Conservation (phyloP, 192 early-diverging fungal genomes). For the Irineochytrium annulatum region DNA sequence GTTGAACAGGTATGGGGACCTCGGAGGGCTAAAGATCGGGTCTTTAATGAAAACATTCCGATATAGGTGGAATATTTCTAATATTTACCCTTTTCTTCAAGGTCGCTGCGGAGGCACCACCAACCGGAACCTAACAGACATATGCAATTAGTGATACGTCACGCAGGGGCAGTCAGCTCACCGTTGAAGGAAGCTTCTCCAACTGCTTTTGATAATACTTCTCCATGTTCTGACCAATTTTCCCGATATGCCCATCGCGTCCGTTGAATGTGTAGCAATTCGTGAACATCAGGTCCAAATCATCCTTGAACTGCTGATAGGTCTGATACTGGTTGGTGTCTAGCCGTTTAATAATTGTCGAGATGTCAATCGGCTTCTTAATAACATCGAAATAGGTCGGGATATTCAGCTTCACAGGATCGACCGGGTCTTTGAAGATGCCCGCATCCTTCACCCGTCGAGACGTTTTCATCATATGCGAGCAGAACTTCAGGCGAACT, state of each 20-base stretch:
- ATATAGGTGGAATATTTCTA: no score
- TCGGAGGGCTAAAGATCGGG: background rate
- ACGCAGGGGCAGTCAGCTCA: background rate
- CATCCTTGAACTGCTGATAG: constrained; percentile 38
- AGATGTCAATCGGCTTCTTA: constrained; percentile 78
- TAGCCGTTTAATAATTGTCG: constrained; percentile 71
- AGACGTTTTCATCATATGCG: constrained; percentile 65
- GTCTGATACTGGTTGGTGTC: constrained; percentile 52
- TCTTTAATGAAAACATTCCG: constrained; percentile 2
- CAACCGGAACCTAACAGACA: no score
- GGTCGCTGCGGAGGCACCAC: no score
- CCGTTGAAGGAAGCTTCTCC: constrained; percentile 37
- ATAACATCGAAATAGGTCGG: constrained; percentile 69
- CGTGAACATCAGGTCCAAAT: constrained; percentile 45
- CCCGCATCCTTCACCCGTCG: constrained; percentile 78
- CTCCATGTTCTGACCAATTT: constrained; percentile 32
- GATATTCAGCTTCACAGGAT: constrained; percentile 62
- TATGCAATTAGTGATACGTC: background rate
- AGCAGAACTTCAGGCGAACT: constrained; percentile 82
- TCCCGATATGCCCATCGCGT: constrained; percentile 26
- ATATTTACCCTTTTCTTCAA: no score
- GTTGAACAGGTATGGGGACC: background rate
- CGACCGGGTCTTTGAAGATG: constrained; percentile 80
- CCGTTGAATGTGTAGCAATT: constrained; percentile 59
- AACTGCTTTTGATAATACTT: constrained; percentile 36